Evolutionary conservation across 257 asterid genomes (phyloP).

Genomic region (Nicotiana sylvestris): DNA sequence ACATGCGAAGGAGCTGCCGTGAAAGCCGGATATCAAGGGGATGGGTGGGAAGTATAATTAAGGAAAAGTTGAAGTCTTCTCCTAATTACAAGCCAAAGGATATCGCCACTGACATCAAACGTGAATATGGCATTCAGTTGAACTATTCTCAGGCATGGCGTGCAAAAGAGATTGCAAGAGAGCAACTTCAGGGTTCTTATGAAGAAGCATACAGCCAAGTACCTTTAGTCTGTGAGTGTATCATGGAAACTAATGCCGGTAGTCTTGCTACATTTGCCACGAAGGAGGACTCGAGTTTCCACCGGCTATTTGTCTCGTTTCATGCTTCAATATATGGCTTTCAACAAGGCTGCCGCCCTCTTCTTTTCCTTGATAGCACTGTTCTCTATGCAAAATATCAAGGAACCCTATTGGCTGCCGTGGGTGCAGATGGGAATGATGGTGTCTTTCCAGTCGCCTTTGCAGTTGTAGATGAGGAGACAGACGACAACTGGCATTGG

Average conservation of each 20-base stretch:
- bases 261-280: conserved; percentile 77
- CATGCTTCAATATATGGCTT: conserved; percentile 90
- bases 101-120: conserved; percentile 84
- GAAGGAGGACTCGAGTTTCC: conserved; percentile 93
- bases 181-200: conserved; percentile 98
- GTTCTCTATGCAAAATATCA: conserved; percentile 94
- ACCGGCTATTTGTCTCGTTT: conserved; percentile 73
- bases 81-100: conserved; percentile 94
- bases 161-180: conserved; percentile 96
- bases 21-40: conserved; percentile 92
- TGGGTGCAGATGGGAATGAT: conserved; percentile 89
- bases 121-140: conserved; percentile 97
- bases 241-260: conserved; percentile 91
- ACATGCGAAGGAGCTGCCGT: conserved; percentile 85
- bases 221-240: conserved; percentile 81
- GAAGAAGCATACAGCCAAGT: conserved; percentile 86
- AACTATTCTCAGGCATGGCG: conserved; percentile 99
- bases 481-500: conserved; percentile 93
- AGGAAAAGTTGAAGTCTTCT: conserved; percentile 81
- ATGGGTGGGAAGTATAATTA: conserved; percentile 94
- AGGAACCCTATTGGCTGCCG: conserved; percentile 86
- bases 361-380: conserved; percentile 84
- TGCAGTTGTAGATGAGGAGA: conserved; percentile 95
- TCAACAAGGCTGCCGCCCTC: conserved; percentile 83
- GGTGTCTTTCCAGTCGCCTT: conserved; percentile 89